Evolutionary conservation across 768 basidiomycete genomes (phyloP).

Genomic region (button mushroom (Agaricus bisporus)): DNA sequence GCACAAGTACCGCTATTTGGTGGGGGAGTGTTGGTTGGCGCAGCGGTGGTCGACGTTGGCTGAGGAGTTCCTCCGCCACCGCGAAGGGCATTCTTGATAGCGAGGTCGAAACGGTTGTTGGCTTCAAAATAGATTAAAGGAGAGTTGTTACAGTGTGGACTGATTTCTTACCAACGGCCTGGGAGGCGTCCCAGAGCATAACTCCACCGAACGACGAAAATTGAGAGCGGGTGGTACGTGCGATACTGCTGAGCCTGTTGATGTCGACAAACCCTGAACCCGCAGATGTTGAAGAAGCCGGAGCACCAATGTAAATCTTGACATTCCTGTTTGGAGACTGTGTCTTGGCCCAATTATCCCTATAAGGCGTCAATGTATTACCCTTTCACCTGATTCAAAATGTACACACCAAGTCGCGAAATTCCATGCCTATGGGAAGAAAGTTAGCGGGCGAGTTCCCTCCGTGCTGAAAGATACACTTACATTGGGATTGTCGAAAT

Average conservation of each 20-base stretch:
- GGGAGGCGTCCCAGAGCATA: conserved; percentile 36
- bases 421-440: conserved; percentile 33
- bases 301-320: conserved; percentile 52
- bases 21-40: conserved; percentile 17
- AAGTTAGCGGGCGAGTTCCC: neutral
- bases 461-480: conserved; percentile 9
- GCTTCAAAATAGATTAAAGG: conserved; percentile 12
- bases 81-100: conserved; percentile 35
- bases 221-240: conserved; percentile 30
- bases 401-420: conserved; percentile 36
- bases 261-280: conserved; percentile 48
- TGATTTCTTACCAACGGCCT: conserved; percentile 26
- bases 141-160: neutral
- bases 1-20: conserved; percentile 27
- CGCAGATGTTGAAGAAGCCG: conserved; percentile 44
- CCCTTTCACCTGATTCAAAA: neutral
- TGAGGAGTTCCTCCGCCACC: conserved; percentile 14
- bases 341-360: conserved; percentile 55
- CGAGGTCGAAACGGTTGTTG: conserved; percentile 35
- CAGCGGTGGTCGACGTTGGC: conserved; percentile 1
- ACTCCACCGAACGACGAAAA: conserved; percentile 53
- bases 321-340: conserved; percentile 45
- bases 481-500: conserved; percentile 35
- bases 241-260: conserved; percentile 33
- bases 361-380: conserved; percentile 3